Percentiles rank a stretch among this genome's conserved stretches.
phyloP scores from a whole-genome alignment of 2,329 filamentous ascomycete genomes.

The Ceratocystis papillata region DNA sequence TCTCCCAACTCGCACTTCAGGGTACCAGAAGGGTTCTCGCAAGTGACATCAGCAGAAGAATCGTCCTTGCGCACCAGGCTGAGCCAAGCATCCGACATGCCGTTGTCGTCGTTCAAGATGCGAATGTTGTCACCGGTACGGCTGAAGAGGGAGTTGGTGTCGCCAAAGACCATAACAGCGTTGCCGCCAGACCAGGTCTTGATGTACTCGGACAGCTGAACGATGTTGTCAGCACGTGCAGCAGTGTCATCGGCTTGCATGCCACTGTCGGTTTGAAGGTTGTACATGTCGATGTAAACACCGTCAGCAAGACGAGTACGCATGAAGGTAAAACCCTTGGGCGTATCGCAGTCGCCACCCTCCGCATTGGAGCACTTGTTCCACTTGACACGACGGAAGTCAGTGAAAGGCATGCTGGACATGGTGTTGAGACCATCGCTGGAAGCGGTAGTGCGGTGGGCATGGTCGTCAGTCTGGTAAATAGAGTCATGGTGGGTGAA shows the following conservation, averaged over 20 bases:
- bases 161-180: slow-evolving; percentile 52
- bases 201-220: slow-evolving; percentile 50
- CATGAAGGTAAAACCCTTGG: slow-evolving; percentile 61
- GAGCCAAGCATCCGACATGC: slow-evolving; percentile 50
- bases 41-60: slow-evolving; percentile 39
- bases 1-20: slow-evolving; percentile 55
- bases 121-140: slow-evolving; percentile 45
- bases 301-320: slow-evolving; percentile 38
- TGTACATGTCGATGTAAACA: slow-evolving; percentile 53
- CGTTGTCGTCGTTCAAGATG: slow-evolving; percentile 41
- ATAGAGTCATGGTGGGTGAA: slow-evolving; percentile 58
- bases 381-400: slow-evolving; percentile 50
- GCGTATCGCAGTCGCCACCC: slow-evolving; percentile 51
- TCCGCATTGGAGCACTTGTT: slow-evolving; percentile 45
- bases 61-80: slow-evolving; percentile 41
- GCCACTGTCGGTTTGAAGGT: slow-evolving; percentile 56
- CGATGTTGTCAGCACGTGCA: slow-evolving; percentile 48
- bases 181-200: slow-evolving; percentile 46
- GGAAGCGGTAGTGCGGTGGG: slow-evolving; percentile 51
- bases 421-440: slow-evolving; percentile 56
- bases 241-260: slow-evolving; percentile 41
- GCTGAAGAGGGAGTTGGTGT: slow-evolving; percentile 56
- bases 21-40: slow-evolving; percentile 46
- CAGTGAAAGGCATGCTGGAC: slow-evolving; percentile 46
- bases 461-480: slow-evolving; percentile 49